Conservation (phyloP, 441 rosid genomes). For the Bruguiera hainesii region DNA sequence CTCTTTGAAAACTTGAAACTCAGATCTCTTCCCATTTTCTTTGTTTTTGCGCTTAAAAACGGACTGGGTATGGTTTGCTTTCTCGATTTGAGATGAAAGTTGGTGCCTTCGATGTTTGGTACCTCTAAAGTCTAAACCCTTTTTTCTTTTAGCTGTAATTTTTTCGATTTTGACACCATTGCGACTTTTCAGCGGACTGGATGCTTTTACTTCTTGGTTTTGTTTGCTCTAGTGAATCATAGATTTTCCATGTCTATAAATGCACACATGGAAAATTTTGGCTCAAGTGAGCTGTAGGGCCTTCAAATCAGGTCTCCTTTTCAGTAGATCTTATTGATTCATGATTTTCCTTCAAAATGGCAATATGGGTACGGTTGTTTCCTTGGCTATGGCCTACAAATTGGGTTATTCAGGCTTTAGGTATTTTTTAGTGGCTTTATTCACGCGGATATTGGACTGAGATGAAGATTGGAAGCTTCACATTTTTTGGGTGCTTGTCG, state of each 20-base stretch:
- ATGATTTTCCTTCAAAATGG: conserved; percentile 12
- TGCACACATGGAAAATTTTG: background rate
- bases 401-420: conserved; percentile 12
- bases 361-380: conserved; percentile 9
- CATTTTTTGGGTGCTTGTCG: conserved; percentile 6
- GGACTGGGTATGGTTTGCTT: conserved; percentile 33
- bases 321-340: conserved; percentile 27
- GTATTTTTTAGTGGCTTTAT: conserved; percentile 6
- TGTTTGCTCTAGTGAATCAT: conserved; percentile 3
- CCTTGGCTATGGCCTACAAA: conserved; percentile 17
- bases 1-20: conserved; percentile 1
- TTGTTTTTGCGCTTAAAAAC: conserved; percentile 20
- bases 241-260: conserved; percentile 13
- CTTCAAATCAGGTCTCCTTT: conserved; percentile 18
- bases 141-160: background rate
- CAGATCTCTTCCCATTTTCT: conserved; percentile 44
- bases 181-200: background rate
- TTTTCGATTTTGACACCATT: conserved; percentile 8
- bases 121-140: background rate
- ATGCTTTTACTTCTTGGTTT: background rate
- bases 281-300: conserved; percentile 8
- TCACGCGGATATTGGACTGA: background rate
- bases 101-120: conserved; percentile 12
- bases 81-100: conserved; percentile 18
- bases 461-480: conserved; percentile 13